phyloP scores from a whole-genome alignment of 306 rosid species.

The Corylus avellana region DNA sequence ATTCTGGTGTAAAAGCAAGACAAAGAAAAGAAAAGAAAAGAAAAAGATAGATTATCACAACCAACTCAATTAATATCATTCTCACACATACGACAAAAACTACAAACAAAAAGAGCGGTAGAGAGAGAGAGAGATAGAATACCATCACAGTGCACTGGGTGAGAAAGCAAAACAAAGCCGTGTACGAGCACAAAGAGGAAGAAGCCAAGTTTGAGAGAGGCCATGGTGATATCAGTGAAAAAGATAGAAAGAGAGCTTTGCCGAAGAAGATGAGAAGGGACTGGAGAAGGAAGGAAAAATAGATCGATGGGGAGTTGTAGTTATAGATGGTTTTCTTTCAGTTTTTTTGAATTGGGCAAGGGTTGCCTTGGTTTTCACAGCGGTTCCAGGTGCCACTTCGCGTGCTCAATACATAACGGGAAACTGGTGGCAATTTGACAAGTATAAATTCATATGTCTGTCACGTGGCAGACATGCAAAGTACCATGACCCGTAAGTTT shows the following conservation, averaged over 20 bases:
- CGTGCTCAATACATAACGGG: neutral
- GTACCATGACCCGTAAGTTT: neutral
- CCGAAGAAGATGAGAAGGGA: neutral
- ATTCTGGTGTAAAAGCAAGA: neutral
- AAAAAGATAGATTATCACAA: neutral
- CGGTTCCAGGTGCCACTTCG: constrained; percentile 28
- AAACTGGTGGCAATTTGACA: constrained; percentile 30
- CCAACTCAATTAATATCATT: neutral
- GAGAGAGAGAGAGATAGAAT: constrained; percentile 1
- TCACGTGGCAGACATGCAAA: constrained; percentile 72
- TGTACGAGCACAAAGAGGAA: constrained; percentile 25
- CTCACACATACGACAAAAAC: neutral
- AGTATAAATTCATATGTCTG: constrained; percentile 17
- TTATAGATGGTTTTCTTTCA: neutral
- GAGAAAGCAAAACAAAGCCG: constrained; percentile 23
- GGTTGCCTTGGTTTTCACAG: neutral
- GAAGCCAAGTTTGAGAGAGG: constrained; percentile 27
- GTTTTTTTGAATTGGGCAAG: neutral
- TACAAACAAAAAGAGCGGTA: neutral
- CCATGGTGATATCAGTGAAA: constrained; percentile 17
- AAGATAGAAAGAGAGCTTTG: neutral
- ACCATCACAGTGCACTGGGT: constrained; percentile 32
- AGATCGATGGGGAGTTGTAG: neutral
- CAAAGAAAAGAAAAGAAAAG: neutral
- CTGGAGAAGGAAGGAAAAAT: neutral